Base-by-base conservation (phyloP, 257 asterid species). In the Nemophila menziesii region DNA sequence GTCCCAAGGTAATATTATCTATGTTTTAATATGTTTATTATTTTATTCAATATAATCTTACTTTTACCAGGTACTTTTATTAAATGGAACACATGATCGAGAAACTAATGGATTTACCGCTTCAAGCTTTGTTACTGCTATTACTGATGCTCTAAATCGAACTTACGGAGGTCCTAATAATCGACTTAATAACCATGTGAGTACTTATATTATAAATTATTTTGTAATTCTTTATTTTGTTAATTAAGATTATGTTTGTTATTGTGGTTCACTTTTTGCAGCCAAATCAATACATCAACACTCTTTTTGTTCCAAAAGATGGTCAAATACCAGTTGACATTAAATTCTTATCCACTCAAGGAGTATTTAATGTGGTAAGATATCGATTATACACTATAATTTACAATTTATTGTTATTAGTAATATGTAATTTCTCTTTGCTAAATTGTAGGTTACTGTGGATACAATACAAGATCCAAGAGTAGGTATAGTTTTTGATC, bases 141-240 rank as follows among this genome's bases (percentile, higher is more conserved):
- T 89, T 49, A 56, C 97, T 0, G 92, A 78, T 78, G 93, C 97
- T 51, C 45, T 89, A 58, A 89, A 84, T 74, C 79, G 97, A 60
- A 84, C 93, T 1, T 61, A 78, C 38, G 97, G 93, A 37, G 72
- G 62, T 47, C 73, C 84, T 16, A 73, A 66, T 11, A 84, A 80
- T 51, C 51, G 80, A 54, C 93, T 89, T 20, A 57, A 58, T 40
- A 67, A 74, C 60, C 65, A 66, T 21, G 97, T 80, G 75, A 73
- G 97, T 77, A 51, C 44, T 52, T 17, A 41, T 19, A 13, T 18
- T 41, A 16, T 12, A 40, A n/a, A 40, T 41, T 24, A 17, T 9
- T 41, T 17, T 41, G 10, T 19, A 1, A 16, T 41, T 41, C 14
- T 17, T 6, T 41, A 17, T 15, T 17, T 2, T 17, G 10, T 41